phyloP scores from a whole-genome alignment of 495 filamentous ascomycete genomes.

The Penicillium macrosclerotiorum region DNA sequence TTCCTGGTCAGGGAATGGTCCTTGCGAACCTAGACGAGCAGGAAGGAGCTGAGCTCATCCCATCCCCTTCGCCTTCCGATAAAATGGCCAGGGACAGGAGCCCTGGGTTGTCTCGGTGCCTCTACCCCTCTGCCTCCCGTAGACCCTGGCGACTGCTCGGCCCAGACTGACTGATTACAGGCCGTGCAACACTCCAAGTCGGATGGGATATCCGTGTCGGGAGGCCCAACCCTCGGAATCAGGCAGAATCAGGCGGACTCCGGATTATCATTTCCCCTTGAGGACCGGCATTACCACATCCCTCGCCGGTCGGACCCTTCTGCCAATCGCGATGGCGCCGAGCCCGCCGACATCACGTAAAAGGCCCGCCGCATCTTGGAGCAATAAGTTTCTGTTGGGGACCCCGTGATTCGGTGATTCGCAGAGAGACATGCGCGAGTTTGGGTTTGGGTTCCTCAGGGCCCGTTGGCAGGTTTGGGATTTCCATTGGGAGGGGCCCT shows the following conservation, averaged over 20 bases:
- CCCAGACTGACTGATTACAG: not conserved
- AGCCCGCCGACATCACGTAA: conserved; percentile 30
- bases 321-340: conserved; percentile 27
- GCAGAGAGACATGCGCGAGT: too few relatives aligned
- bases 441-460: too few relatives aligned
- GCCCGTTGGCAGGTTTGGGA: not conserved
- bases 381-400: conserved; percentile 12
- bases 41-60: too few relatives aligned
- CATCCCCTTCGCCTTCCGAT: too few relatives aligned
- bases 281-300: conserved; percentile 17
- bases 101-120: too few relatives aligned
- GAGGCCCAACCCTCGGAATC: not conserved
- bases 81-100: too few relatives aligned
- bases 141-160: not conserved
- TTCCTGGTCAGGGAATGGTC: too few relatives aligned
- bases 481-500: not conserved
- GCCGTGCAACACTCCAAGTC: not conserved
- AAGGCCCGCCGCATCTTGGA: conserved; percentile 14
- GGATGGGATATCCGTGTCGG: not conserved
- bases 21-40: too few relatives aligned
- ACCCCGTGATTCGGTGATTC: conserved; percentile 8
- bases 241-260: not conserved
- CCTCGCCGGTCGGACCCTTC: conserved; percentile 17
- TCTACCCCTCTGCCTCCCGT: not conserved
- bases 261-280: not conserved